Percentiles rank a stretch among this genome's conserved stretches.
Evolutionary conservation across 2,329 filamentous ascomycete species (phyloP).

Genomic region (Fusarium sp.): DNA sequence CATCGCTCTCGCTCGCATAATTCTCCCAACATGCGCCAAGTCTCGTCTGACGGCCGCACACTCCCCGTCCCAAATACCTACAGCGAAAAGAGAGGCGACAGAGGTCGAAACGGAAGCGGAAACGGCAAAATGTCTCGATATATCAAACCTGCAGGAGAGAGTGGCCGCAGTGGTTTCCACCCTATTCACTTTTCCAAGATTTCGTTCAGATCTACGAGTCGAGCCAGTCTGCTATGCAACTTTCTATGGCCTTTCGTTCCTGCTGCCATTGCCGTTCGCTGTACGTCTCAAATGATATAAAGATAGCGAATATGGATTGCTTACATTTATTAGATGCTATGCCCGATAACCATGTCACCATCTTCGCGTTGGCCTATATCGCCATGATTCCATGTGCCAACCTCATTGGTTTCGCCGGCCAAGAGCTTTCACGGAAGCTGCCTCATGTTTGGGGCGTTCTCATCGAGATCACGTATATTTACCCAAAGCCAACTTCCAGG

Average conservation of each 20-base stretch:
- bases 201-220: conserved; percentile 57
- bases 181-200: conserved; percentile 58
- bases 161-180: conserved; percentile 59
- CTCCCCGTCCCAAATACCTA: conserved; percentile 48
- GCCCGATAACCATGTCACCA: conserved; percentile 54
- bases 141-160: conserved; percentile 55
- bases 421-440: conserved; percentile 83
- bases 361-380: conserved; percentile 62
- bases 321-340: conserved; percentile 48
- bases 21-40: conserved; percentile 19
- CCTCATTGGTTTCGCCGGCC: conserved; percentile 60
- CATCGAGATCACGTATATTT: conserved; percentile 64
- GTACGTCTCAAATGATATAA: conserved; percentile 36
- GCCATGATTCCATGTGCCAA: conserved; percentile 66
- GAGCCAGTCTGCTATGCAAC: conserved; percentile 60
- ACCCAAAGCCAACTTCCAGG: neutral
- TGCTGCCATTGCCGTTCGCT: conserved; percentile 59
- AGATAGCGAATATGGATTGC: conserved; percentile 9
- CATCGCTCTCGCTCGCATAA: conserved; percentile 34
- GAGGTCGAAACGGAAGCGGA: neutral
- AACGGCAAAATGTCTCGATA: conserved; percentile 27
- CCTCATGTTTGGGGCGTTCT: conserved; percentile 77
- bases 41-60: conserved; percentile 23
- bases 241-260: conserved; percentile 64
- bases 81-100: conserved; percentile 26